Conservation (phyloP, 805 yeast genomes). For the Wickerhamomyces silvicola region DNA sequence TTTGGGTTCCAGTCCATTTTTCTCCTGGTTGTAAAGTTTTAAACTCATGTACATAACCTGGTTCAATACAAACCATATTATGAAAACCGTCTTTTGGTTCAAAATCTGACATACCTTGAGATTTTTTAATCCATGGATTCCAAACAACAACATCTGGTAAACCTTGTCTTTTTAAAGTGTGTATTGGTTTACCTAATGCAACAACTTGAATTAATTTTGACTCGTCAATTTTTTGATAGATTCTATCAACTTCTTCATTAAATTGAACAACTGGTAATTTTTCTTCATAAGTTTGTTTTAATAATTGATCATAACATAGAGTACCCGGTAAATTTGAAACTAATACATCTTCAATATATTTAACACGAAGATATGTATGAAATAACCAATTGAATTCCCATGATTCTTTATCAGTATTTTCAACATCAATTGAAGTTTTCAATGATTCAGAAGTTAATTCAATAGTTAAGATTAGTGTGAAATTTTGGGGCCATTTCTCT, state of each 20-base stretch:
- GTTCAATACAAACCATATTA: constrained; percentile 91
- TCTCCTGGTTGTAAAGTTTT: constrained; percentile 60
- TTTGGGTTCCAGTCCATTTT: constrained; percentile 72
- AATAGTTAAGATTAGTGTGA: constrained; percentile 68
- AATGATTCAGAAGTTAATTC: constrained; percentile 52
- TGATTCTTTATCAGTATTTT: constrained; percentile 53
- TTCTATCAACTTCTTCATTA: constrained; percentile 77
- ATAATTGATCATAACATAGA: constrained; percentile 68
- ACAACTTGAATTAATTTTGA: constrained; percentile 59
- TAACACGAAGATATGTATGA: constrained; percentile 79
- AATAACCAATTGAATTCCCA: constrained; percentile 92
- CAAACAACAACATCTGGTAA: constrained; percentile 78
- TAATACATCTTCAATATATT: constrained; percentile 70
- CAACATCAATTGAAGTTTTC: constrained; percentile 67
- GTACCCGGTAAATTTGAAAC: constrained; percentile 77
- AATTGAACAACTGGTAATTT: constrained; percentile 70
- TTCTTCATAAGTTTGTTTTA: constrained; percentile 55
- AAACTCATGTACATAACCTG: constrained; percentile 79
- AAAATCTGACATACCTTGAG: constrained; percentile 83
- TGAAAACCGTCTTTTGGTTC: constrained; percentile 78
- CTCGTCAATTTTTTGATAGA: constrained; percentile 58
- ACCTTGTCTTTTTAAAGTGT: constrained; percentile 58
- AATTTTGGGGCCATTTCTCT: constrained; percentile 50
- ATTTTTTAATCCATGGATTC: constrained; percentile 93
- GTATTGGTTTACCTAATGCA: constrained; percentile 62